Conservation (phyloP, 2,329 filamentous ascomycete genomes). For the Ophiostoma sp. region DNA sequence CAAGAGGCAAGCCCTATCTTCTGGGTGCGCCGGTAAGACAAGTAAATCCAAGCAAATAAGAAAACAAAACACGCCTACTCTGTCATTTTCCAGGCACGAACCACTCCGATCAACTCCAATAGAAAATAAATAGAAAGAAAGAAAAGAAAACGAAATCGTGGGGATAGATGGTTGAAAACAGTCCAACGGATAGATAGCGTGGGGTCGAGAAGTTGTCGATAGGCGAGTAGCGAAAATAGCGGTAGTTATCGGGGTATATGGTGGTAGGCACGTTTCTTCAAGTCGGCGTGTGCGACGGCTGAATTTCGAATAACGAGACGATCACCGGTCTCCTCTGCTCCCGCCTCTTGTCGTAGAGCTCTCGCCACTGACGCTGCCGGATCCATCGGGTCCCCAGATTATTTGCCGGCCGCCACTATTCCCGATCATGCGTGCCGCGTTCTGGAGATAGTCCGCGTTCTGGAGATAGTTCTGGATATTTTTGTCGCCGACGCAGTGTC, state of each 20-base stretch:
- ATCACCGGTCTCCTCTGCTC: background rate
- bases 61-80: background rate
- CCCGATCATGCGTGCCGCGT: constrained; percentile 30
- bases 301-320: too few species aligned
- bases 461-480: constrained; percentile 36
- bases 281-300: background rate
- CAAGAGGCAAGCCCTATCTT: background rate
- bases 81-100: background rate
- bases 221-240: background rate
- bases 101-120: background rate
- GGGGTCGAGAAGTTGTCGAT: background rate
- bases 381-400: constrained; percentile 29
- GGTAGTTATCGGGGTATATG: background rate
- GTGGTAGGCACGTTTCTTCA: background rate
- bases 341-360: background rate
- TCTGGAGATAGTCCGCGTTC: constrained; percentile 34
- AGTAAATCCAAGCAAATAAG: background rate
- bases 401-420: constrained; percentile 22
- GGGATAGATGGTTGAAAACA: background rate
- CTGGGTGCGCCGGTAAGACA: background rate
- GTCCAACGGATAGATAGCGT: background rate
- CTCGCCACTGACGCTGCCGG: constrained; percentile 12
- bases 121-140: background rate
- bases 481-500: constrained; percentile 32
- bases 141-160: background rate